Percentiles rank a stretch among this genome's conserved stretches.
phyloP scores from a whole-genome alignment of 176 grass and related monocot species.

The Oryza rufipogon region DNA sequence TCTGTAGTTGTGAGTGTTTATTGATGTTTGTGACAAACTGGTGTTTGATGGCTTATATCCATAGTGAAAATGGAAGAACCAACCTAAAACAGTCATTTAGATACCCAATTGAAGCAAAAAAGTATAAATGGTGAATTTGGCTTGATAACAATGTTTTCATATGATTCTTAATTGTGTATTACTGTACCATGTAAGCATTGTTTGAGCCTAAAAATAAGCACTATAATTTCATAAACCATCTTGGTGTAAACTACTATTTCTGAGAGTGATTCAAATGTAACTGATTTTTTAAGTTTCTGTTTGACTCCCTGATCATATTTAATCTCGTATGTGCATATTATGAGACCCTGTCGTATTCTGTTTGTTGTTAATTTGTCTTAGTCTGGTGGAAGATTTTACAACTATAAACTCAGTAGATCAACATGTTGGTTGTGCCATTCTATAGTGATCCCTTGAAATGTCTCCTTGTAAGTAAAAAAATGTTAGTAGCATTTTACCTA shows the following conservation, averaged over 20 bases:
- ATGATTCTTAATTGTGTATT: neutral
- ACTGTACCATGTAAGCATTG: neutral
- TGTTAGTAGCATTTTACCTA: neutral
- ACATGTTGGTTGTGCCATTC: neutral
- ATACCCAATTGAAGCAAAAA: neutral
- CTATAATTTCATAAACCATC: neutral
- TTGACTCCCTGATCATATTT: conserved; percentile 2
- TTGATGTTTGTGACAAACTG: neutral
- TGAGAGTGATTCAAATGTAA: conserved; percentile 3
- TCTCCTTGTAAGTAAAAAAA: neutral
- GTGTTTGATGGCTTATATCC: neutral
- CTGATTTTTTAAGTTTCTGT: neutral
- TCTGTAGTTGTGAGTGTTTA: neutral
- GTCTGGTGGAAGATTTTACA: neutral
- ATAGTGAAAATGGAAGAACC: neutral
- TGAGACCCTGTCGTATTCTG: neutral
- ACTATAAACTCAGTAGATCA: neutral
- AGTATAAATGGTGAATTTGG: neutral
- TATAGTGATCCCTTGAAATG: conserved; percentile 12
- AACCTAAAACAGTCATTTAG: neutral
- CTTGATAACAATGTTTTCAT: conserved; percentile 18
- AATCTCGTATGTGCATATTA: conserved; percentile 8
- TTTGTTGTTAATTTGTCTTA: conserved; percentile 3
- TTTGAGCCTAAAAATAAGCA: neutral
- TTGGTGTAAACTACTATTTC: conserved; percentile 2